Base-by-base conservation (phyloP, 129 eudicot genomes). In the Ambrosia trifida region DNA sequence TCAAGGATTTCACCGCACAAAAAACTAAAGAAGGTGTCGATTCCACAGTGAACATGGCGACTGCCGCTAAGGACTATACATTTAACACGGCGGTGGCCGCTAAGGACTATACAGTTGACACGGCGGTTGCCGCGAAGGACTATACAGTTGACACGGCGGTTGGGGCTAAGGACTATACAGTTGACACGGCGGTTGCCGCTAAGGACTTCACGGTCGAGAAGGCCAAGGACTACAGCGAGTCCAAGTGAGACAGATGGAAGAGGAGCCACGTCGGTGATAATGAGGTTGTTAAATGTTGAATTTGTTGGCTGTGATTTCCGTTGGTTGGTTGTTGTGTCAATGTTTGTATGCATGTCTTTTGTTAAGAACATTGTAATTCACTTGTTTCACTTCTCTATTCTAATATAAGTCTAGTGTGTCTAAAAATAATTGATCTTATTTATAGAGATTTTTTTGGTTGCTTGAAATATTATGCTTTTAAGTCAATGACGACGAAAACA, bases 41-140 rank as follows among this genome's bases (percentile, higher is more conserved):
- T 13, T 68, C 54, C 2, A 43, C 72, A n/a, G 81, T 72, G n/a
- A 85, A 84, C 1, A 53, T 72, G n/a, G 52, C 86, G 0, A 70
- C 69, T 2, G 28, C 28, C 1, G 28, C 28, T 1, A 24, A 24
- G 28, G 28, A 24, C 28, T 24, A 24, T 24, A 24, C 28, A 24
- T 0, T 24, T 24, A 24, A 24, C 28, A 1, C 28, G 28, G 28
- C 28, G 1, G 28, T 24, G 0, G 28, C 1, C 1, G 28, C 28
- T 24, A 24, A 24, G 28, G 28, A 24, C 28, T 24, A 24, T 24
- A 24, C 28, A 24, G 28, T 24, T 24, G 28, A 24, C 28, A 24
- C 28, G 28, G 76, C 82, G 6, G 6, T 0, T 0, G 11, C 35
- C 0, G 69, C 69, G 0, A 77, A 81, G 13, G 85, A 82, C 8